Evolutionary conservation across 2,329 filamentous ascomycete species (phyloP), one percentile per base, ranked within the genome.

Genomic region (Colletotrichum filicis): DNA sequence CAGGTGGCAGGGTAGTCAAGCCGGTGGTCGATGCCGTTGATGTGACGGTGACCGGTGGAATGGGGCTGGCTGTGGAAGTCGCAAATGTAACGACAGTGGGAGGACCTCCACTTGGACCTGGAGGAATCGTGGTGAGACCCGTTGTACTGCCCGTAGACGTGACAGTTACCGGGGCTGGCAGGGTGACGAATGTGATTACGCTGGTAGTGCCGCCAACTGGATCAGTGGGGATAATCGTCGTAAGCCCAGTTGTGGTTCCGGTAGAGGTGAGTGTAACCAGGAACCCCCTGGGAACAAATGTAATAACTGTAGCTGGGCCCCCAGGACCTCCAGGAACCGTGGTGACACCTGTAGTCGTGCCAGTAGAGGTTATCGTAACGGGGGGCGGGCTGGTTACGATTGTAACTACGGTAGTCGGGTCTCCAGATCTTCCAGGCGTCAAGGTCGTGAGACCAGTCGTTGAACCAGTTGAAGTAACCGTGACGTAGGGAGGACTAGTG

Each of bases 201-300:
- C 37, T 46, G 16, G 37, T 46, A 19, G 37, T 46, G 14, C 37
- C 37, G 14, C 0, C 37, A 7, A 46, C 2, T 19, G 37, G 37
- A 19, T 46, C 16, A 1, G 37, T 46, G 0, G 37, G 37, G 2
- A 19, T 19, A 46, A 46, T 4, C 14, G 37, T 46, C 6, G 37
- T 46, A 2, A 46, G 14, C 3, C 37, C 37, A 19, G 37, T 46
- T 19, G 37, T 46, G 37, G 37, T 46, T 1, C 0, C 37, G 1
- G 37, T 46, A 46, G 37, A 46, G 0, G 37, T 46, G 37, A 46
- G 14, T 1, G 37, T 19, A 8, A 46, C 37, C 16, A 46, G 37
- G 7, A 46, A 16, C 0, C 37, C 37, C 16, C 0, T 1, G 0
- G 5, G 37, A 46, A 46, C 37, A n/a, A 46, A 1, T 2, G 37